Evolutionary conservation across 805 yeast species (phyloP).

Genomic region (Candida vartiovaarae): DNA sequence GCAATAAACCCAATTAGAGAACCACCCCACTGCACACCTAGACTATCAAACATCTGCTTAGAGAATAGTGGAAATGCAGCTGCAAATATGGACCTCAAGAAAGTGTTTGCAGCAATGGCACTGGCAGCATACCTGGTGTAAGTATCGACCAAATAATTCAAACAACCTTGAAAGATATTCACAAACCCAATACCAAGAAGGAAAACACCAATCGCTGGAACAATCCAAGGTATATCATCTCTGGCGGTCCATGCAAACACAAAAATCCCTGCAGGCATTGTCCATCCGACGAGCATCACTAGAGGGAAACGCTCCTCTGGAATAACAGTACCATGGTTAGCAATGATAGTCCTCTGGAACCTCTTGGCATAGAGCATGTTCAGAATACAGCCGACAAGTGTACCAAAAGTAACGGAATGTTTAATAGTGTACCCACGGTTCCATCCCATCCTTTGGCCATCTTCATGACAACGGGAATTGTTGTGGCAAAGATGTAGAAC

Average conservation of each 20-base stretch:
- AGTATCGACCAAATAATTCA: slow-evolving; percentile 56
- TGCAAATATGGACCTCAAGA: slow-evolving; percentile 51
- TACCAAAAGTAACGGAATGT: slow-evolving; percentile 33
- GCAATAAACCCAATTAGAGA: slow-evolving; percentile 49
- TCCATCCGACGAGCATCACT: slow-evolving; percentile 40
- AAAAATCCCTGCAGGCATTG: slow-evolving; percentile 49
- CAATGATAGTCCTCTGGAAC: slow-evolving; percentile 31
- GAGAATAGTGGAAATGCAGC: slow-evolving; percentile 59
- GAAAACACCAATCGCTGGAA: slow-evolving; percentile 51
- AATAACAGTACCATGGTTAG: slow-evolving; percentile 38
- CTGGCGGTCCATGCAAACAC: slow-evolving; percentile 58
- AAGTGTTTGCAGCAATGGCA: slow-evolving; percentile 58
- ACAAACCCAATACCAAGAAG: slow-evolving; percentile 47
- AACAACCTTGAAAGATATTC: slow-evolving; percentile 50
- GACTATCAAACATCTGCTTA: slow-evolving; percentile 39
- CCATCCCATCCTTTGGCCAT: slow-evolving; percentile 26
- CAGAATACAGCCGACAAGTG: slow-evolving; percentile 25
- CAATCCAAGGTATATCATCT: slow-evolving; percentile 41
- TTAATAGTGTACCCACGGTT: slow-evolving; percentile 27
- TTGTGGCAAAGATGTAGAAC: slow-evolving; percentile 38
- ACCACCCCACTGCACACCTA: slow-evolving; percentile 49
- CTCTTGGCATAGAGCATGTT: slow-evolving; percentile 25
- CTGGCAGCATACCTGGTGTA: slow-evolving; percentile 54
- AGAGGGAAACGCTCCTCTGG: slow-evolving; percentile 57
- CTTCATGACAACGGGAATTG: slow-evolving; percentile 32